Evolutionary conservation across 1,284 basidiomycete genomes (phyloP), one percentile per base, ranked within the genome.

Genomic region (Ceratobasidium sp.): DNA sequence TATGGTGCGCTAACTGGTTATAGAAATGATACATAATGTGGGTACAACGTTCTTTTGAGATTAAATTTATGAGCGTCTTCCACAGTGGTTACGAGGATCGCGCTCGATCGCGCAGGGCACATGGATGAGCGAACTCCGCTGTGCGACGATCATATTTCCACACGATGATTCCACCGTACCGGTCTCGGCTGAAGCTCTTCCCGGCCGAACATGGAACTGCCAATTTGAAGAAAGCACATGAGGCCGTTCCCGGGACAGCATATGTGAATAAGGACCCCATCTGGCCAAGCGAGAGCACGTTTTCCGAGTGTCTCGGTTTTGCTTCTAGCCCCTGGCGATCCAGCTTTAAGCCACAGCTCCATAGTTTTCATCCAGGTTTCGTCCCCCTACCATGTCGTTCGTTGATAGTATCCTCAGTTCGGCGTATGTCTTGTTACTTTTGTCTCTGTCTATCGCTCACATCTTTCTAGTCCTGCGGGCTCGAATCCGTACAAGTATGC

Each of bases 401-500:
- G 41, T 69, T 58, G 52, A 69, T 45, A 69, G 41, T 28, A 69
- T 69, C n/a, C 32, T 69, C 34, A n/a, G 18, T 8, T 69, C 65
- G 21, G 65, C 65, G 65, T 69, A 46, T 28, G 65, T 57, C n/a
- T 45, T 26, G 18, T 41, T 32, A 9, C 21, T 12, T 45, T 16
- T 30, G 58, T 23, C 14, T 45, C 21, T 60, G 39, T 14, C 21
- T 43, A 3, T 21, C 10, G 9, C 26, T 23, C 5, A 43, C 23
- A 3, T 32, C 50, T 50, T 21, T 10, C 18, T 30, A 69, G 65
- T 9, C 65, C 65, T 3, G 18, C 28, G 36, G 65, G 65, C 1
- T 45, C 65, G 6, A 69, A 69, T 69, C 65, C 65, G n/a, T 69
- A 69, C 36, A 32, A 36, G 16, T 69, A n/a, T 58, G 65, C 65